Evolutionary conservation across 2,329 filamentous ascomycete species (phyloP), one percentile per base, ranked within the genome.

Genomic region (Cercospora sp.): DNA sequence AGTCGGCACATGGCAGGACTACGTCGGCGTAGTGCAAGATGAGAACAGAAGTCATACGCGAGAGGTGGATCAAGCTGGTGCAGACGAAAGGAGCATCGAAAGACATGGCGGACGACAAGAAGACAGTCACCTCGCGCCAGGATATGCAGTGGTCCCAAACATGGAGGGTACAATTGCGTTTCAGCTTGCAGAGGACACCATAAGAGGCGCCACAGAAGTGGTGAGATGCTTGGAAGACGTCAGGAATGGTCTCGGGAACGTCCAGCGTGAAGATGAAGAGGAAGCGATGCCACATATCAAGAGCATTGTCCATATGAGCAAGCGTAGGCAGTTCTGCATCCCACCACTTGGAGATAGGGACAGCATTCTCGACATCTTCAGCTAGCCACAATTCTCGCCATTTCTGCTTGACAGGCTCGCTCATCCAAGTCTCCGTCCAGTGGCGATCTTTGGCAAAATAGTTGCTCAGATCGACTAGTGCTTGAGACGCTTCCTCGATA

Each of bases 1-100:
- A 85, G 69, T 85, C 84, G 1, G 85, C 84, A 74, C 65, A 67
- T n/a, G 65, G 65, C n/a, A 67, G n/a, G 26, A 67, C 85, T 31
- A 85, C 83, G 75, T 87, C 85, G 12, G 85, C 85, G 69, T 87
- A 84, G 67, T 73, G 72, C 16, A 72, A 61, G 45, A 73, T 67
- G 31, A 74, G 65, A 1, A 69, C 69, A 1, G 70, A 72, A 30
- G 69, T 72, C 65, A 74, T 70, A 2, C 70, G 70, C 1, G 70
- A 71, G 28, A 73, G 66, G 5, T 69, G 67, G 13, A 74, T 70
- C 28, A 74, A 65, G 31, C 71, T 70, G 10, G 69, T 69, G 59
- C 69, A 70, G 39, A 74, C 71, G 53, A 73, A 71, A 5, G 70
- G 60, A 26, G 65, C 65, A 23, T 67, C 65, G 28, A 67, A 67